Conservation (phyloP, 164 flowering plant species). For the Litsea cubeba region DNA sequence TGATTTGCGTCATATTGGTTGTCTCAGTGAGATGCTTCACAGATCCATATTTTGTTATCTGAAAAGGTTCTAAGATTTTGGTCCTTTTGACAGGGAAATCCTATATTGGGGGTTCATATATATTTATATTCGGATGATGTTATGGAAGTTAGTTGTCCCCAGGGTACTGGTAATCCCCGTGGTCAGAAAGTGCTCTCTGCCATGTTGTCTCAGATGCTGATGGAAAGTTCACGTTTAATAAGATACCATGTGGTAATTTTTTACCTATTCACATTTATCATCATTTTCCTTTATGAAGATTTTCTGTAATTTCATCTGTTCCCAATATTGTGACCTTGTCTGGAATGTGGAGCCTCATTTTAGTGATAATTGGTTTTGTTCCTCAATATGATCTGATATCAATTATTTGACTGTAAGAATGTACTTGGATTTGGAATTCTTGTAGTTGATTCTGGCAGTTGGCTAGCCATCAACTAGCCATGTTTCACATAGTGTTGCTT, state of each 20-base stretch:
- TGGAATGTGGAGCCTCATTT: neutral
- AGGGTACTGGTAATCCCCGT: constrained; percentile 63
- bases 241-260: constrained; percentile 83
- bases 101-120: constrained; percentile 88
- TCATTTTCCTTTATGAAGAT: neutral
- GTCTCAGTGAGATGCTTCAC: neutral
- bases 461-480: neutral
- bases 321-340: too few species aligned
- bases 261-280: constrained; percentile 1
- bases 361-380: neutral
- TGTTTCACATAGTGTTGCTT: neutral
- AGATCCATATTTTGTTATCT: constrained; percentile 2
- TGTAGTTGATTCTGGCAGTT: neutral
- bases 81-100: constrained; percentile 69
- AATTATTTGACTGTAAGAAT: too few species aligned
- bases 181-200: constrained; percentile 70
- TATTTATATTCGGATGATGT: constrained; percentile 84
- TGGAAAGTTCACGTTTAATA: constrained; percentile 72
- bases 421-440: neutral
- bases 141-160: constrained; percentile 67
- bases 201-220: constrained; percentile 89
- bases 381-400: too few species aligned
- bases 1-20: neutral
- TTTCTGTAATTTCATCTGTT: neutral
- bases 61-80: neutral